Evolutionary conservation across 805 yeast genomes (phyloP).

Genomic region (Suhomyces canberraensis): DNA sequence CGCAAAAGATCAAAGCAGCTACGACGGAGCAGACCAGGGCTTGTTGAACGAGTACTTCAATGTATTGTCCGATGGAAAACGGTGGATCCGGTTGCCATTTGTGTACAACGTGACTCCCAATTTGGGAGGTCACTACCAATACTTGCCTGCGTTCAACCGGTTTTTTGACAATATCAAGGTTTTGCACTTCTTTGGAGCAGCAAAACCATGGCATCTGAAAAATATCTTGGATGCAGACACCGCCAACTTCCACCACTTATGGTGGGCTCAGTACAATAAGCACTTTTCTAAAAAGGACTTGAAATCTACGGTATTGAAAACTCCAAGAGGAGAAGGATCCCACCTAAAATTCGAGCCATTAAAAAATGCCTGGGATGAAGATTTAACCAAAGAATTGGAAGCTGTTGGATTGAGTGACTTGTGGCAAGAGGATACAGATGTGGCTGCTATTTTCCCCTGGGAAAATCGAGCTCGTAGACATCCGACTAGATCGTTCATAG

Average conservation of each 20-base stretch:
- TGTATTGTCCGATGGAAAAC: constrained; percentile 18
- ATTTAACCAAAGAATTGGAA: constrained; percentile 1
- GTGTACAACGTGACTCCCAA: constrained; percentile 34
- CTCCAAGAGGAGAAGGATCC: constrained; percentile 19
- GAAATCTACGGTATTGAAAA: constrained; percentile 13
- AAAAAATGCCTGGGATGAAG: constrained; percentile 22
- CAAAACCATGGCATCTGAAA: constrained; percentile 31
- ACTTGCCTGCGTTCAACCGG: constrained; percentile 30
- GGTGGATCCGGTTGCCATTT: constrained; percentile 32
- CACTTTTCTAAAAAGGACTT: constrained; percentile 14
- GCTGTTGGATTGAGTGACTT: neutral
- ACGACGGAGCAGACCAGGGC: constrained; percentile 41
- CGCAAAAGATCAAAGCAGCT: constrained; percentile 11
- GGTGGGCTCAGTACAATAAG: constrained; percentile 30
- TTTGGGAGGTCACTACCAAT: constrained; percentile 28
- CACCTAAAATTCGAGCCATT: constrained; percentile 18
- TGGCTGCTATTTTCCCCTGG: constrained; percentile 28
- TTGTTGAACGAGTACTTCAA: constrained; percentile 33
- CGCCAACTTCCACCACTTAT: constrained; percentile 22
- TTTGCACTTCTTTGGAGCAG: constrained; percentile 31
- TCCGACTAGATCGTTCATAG: constrained; percentile 24
- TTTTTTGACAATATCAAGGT: constrained; percentile 27
- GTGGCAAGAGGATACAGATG: constrained; percentile 1
- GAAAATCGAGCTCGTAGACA: constrained; percentile 19
- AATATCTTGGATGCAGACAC: constrained; percentile 14